Percentiles rank a stretch among this genome's conserved stretches.
Conservation (phyloP, 2,329 filamentous ascomycete species). For the Juglanconis sp. region DNA sequence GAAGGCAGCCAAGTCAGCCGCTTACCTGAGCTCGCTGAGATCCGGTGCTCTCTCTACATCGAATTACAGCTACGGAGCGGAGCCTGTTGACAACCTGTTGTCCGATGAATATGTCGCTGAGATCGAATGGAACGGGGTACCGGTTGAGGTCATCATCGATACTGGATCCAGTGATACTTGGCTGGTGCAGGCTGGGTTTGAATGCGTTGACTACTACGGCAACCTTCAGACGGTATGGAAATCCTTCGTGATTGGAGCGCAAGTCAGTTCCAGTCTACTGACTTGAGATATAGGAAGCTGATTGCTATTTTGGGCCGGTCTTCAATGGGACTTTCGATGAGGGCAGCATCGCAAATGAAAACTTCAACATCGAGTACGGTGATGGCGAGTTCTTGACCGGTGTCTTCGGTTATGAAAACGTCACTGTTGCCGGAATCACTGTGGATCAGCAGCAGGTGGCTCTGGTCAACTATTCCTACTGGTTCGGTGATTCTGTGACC, state of each 20-base stretch:
- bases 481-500: slow-evolving; percentile 41
- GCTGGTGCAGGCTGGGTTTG: slow-evolving; percentile 13
- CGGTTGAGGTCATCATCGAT: slow-evolving; percentile 8
- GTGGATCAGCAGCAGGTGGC: slow-evolving; percentile 44
- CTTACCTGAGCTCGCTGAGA: slow-evolving; percentile 2
- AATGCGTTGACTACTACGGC: slow-evolving; percentile 6
- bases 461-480: slow-evolving; percentile 39
- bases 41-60: too few relatives aligned
- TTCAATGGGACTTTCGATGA: slow-evolving; percentile 32
- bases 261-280: not conserved
- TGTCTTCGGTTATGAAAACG: slow-evolving; percentile 35
- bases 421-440: slow-evolving; percentile 43
- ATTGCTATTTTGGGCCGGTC: slow-evolving; percentile 24
- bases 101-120: slow-evolving; percentile 7
- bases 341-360: slow-evolving; percentile 31
- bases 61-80: not conserved
- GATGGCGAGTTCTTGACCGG: slow-evolving; percentile 40
- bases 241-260: not conserved
- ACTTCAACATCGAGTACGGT: slow-evolving; percentile 42
- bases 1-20: slow-evolving; percentile 6
- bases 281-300: not conserved
- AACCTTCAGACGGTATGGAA: not conserved
- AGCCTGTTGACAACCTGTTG: slow-evolving; percentile 1
- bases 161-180: slow-evolving; percentile 15
- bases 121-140: slow-evolving; percentile 3